Evolutionary conservation across 2,329 filamentous ascomycete species (phyloP).

Genomic region (Neurospora sp.): DNA sequence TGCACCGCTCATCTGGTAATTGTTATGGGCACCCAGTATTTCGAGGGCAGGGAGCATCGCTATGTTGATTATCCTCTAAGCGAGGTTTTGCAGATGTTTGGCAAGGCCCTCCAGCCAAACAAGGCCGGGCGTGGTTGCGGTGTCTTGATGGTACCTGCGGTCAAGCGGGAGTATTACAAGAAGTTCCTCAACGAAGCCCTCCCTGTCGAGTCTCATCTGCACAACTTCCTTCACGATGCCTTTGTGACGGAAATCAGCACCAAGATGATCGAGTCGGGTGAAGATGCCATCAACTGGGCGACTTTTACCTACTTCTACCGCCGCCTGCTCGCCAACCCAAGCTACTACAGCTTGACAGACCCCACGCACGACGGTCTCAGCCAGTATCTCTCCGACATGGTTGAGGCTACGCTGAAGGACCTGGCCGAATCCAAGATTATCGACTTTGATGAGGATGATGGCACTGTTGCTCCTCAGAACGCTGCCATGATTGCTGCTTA

Average conservation of each 20-base stretch:
- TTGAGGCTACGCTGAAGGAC: conserved; percentile 87
- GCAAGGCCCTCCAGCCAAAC: conserved; percentile 73
- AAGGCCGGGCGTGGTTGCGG: conserved; percentile 76
- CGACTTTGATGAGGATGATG: conserved; percentile 89
- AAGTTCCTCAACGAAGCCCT: conserved; percentile 96
- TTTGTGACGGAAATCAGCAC: conserved; percentile 97
- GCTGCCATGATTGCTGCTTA: conserved; percentile 97
- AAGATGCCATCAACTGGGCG: conserved; percentile 96
- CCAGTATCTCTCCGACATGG: conserved; percentile 84
- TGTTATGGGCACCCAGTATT: conserved; percentile 97
- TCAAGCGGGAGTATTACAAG: conserved; percentile 96
- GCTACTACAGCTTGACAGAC: conserved; percentile 85
- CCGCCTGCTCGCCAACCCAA: conserved; percentile 86
- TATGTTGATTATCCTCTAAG: conserved; percentile 94
- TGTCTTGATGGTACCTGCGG: conserved; percentile 90
- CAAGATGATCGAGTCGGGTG: conserved; percentile 87
- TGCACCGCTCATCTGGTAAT: conserved; percentile 83
- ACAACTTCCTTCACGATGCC: conserved; percentile 85
- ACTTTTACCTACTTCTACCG: conserved; percentile 99
- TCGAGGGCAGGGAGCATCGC: conserved; percentile 89
- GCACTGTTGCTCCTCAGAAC: conserved; percentile 80
- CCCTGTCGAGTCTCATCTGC: conserved; percentile 88
- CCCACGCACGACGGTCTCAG: conserved; percentile 90
- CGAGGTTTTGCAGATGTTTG: conserved; percentile 96
- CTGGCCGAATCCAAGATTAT: conserved; percentile 90